Conservation (phyloP, 257 asterid species). For the Solanum raphanifolium region DNA sequence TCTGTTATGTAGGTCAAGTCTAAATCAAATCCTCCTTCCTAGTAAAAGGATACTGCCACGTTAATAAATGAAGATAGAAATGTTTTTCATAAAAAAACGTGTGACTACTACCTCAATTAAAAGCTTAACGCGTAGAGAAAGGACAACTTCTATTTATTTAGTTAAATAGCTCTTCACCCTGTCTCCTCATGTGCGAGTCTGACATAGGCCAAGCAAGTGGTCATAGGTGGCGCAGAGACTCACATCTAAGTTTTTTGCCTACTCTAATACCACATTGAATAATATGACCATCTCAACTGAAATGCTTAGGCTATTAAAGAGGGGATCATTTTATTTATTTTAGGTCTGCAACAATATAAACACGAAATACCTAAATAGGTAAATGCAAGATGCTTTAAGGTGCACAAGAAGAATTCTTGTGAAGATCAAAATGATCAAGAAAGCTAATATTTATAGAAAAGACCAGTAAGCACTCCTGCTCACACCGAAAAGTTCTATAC, state of each 20-base stretch:
- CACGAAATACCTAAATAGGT: background rate
- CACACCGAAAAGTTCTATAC: background rate
- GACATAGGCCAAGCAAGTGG: background rate
- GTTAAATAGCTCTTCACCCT: background rate
- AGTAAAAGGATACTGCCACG: conserved; percentile 9
- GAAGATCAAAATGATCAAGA: background rate
- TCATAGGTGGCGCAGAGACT: background rate
- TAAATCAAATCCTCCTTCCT: conserved; percentile 99
- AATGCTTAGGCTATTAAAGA: background rate
- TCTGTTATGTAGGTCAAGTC: conserved; percentile 99
- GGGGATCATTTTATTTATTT: background rate
- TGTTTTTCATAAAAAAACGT: background rate
- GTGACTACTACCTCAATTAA: background rate
- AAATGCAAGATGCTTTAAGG: background rate
- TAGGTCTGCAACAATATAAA: background rate
- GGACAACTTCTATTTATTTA: background rate
- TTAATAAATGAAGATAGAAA: background rate
- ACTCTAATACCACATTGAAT: background rate
- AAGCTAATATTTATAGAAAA: background rate
- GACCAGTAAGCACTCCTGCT: background rate
- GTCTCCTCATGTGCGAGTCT: background rate
- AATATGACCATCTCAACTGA: background rate
- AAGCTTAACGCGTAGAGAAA: background rate
- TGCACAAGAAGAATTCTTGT: background rate
- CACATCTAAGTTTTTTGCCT: background rate